Percentiles rank a stretch among this genome's conserved stretches.
phyloP scores from a whole-genome alignment of 2,329 filamentous ascomycete species.

The Apiospora sp. region DNA sequence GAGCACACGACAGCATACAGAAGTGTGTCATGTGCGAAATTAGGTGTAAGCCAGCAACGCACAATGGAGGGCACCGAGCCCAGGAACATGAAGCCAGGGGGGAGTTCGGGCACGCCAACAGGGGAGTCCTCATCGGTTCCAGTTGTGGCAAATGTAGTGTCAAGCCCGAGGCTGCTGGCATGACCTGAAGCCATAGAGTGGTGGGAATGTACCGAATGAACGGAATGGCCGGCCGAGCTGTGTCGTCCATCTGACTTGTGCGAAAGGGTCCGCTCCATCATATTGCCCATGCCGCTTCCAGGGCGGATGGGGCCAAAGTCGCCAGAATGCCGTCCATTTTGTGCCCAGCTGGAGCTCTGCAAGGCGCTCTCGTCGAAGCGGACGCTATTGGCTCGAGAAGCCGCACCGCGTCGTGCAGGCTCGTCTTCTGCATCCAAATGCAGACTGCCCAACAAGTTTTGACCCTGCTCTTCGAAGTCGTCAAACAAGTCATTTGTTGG shows the following conservation, averaged over 20 bases:
- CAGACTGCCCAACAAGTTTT: slow-evolving; percentile 80
- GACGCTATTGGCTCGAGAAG: slow-evolving; percentile 94
- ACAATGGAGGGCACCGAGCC: slow-evolving; percentile 93
- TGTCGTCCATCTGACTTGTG: slow-evolving; percentile 96
- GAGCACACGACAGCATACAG: slow-evolving; percentile 93
- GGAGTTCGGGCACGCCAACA: slow-evolving; percentile 75
- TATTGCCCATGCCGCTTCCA: slow-evolving; percentile 78
- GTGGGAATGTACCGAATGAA: slow-evolving; percentile 68
- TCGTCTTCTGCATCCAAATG: slow-evolving; percentile 89
- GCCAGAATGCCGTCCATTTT: slow-evolving; percentile 81
- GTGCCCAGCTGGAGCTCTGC: slow-evolving; percentile 85
- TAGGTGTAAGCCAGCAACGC: slow-evolving; percentile 90
- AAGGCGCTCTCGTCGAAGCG: slow-evolving; percentile 96
- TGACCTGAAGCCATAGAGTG: slow-evolving; percentile 80
- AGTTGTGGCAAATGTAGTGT: slow-evolving; percentile 72
- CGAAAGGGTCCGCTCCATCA: slow-evolving; percentile 91
- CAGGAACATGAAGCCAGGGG: slow-evolving; percentile 84
- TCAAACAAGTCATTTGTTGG: slow-evolving; percentile 87
- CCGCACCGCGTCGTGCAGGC: slow-evolving; percentile 82
- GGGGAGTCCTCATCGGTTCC: slow-evolving; percentile 73
- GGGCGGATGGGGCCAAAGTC: slow-evolving; percentile 83
- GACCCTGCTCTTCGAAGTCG: slow-evolving; percentile 86
- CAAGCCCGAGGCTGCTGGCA: slow-evolving; percentile 87
- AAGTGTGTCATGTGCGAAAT: slow-evolving; percentile 88
- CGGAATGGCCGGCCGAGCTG: slow-evolving; percentile 88